Evolutionary conservation across 1,284 basidiomycete genomes (phyloP), one percentile per base, ranked within the genome.

Genomic region (Pascua guehoae): DNA sequence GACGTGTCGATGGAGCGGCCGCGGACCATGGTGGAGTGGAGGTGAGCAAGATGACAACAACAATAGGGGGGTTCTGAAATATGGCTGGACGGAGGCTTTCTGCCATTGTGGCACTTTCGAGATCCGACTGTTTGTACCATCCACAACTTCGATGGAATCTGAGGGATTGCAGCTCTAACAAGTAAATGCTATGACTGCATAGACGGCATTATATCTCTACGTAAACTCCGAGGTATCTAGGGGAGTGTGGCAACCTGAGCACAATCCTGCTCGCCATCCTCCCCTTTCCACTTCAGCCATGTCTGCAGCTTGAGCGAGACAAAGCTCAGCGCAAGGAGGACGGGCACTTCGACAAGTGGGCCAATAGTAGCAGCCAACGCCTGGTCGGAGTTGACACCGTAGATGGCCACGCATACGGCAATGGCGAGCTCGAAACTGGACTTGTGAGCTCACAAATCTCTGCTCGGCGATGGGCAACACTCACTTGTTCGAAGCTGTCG

Each of bases 351-450:
- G 2, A 89, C 85, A 11, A 89, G 79, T 0, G 88, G 88, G 0
- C 88, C 88, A 37, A 74, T 75, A 5, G 88, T 89, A 8, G 88
- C 86, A 0, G 88, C 88, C 0, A 91, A 79, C 0, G 86, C 88
- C 70, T 90, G 85, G 56, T 86, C 83, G 0, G 86, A 87, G 10
- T 84, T 79, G 2, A 86, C 83, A 0, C 88, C 88, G 69, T 87
- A 93, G 0, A 87, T 83, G 8, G 88, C 85, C 40, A 92, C 86
- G 3, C 85, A 83, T 2, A 93, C 86, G 0, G 91, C 90, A 55
- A 92, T 93, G 0, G 90, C 89, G 0, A 93, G 80, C 74, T 91
- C 88, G 44, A 65, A 66, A 58, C 54, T 60, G 51, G 8, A 32
- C 3, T 32, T 3, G 7, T 32, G 24, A 32, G 12, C 49, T 43